A percentile compares a stretch with the other conserved stretches of the same genome.
phyloP scores from a whole-genome alignment of 441 rosid species.

The Jatropha podagrica region DNA sequence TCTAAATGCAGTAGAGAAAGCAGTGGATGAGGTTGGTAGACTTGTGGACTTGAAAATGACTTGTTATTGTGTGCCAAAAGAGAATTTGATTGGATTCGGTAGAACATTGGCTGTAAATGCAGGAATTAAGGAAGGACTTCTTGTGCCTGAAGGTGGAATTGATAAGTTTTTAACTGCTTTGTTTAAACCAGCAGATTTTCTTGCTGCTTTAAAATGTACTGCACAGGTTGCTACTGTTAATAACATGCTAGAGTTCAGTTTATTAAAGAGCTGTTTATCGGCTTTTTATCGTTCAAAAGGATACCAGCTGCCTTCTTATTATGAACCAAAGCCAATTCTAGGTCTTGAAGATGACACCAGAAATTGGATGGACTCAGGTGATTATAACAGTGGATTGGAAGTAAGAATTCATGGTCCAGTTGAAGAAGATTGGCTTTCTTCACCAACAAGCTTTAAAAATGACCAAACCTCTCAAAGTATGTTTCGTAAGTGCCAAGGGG shows the following conservation, averaged over 20 bases:
- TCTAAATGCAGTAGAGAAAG: constrained; percentile 50
- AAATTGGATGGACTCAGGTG: constrained; percentile 15
- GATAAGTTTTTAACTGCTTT: constrained; percentile 35
- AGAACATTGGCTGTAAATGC: constrained; percentile 52
- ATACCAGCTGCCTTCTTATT: constrained; percentile 35
- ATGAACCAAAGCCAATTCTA: constrained; percentile 44
- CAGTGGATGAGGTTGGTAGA: constrained; percentile 61
- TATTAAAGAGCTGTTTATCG: constrained; percentile 58
- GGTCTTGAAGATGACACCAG: constrained; percentile 59
- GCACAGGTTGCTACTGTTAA: constrained; percentile 32
- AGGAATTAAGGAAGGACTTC: constrained; percentile 65
- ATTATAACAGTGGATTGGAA: constrained; percentile 23
- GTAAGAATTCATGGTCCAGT: constrained; percentile 37
- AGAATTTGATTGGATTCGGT: constrained; percentile 33
- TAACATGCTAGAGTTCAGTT: constrained; percentile 45
- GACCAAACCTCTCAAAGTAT: constrained; percentile 26
- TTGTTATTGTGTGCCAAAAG: constrained; percentile 52
- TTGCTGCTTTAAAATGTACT: constrained; percentile 40
- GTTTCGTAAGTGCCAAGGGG: constrained; percentile 38
- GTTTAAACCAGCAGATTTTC: constrained; percentile 43
- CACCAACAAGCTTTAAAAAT: constrained; percentile 18
- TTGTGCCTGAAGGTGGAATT: constrained; percentile 61
- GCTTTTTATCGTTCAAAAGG: constrained; percentile 56
- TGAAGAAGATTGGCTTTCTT: constrained; percentile 48
- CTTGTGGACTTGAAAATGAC: constrained; percentile 60